A percentile compares a stretch with the other conserved stretches of the same genome.
Evolutionary conservation across 73 alveolate species (phyloP).

Genomic region (Tetrahymena elliotti): DNA sequence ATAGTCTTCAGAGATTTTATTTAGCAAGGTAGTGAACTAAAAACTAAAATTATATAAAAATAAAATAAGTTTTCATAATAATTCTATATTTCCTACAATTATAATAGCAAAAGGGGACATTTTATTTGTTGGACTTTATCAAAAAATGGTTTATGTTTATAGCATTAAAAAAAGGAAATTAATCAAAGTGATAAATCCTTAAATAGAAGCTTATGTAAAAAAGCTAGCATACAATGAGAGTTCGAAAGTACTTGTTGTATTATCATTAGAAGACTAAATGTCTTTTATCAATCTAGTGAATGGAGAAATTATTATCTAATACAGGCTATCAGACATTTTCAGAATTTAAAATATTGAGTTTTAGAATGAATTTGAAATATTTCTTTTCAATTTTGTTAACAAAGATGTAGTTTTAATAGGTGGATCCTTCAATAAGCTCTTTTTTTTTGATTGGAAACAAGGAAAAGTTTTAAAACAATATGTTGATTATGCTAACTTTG

Average conservation of each 20-base stretch:
- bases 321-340: background rate
- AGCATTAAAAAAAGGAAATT: background rate
- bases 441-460: background rate
- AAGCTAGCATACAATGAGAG: background rate
- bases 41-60: background rate
- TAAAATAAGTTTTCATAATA: background rate
- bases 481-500: background rate
- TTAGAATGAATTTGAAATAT: background rate
- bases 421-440: background rate
- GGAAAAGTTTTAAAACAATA: background rate
- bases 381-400: background rate
- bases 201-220: background rate
- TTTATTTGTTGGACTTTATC: background rate
- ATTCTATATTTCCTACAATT: background rate
- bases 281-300: background rate
- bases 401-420: background rate
- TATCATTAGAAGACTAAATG: background rate
- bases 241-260: background rate
- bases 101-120: background rate
- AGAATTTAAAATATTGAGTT: background rate
- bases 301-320: background rate
- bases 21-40: background rate
- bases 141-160: background rate
- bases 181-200: background rate
- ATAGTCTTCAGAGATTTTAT: background rate